phyloP scores from a whole-genome alignment of 2,329 filamentous ascomycete genomes.

The Apiospora pterosperma region DNA sequence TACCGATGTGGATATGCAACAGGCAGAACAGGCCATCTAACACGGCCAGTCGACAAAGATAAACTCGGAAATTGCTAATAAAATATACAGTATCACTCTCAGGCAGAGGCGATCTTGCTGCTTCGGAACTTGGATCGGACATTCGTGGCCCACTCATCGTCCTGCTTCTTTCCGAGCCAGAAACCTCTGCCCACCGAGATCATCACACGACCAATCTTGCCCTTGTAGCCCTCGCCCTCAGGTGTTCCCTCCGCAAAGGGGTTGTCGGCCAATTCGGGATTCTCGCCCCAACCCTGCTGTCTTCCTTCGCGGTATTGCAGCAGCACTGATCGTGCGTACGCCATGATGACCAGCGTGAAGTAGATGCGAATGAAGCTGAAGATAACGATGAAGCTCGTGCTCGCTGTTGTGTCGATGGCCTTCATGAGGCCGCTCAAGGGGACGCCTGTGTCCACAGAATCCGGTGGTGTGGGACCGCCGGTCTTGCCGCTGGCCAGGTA shows the following conservation, averaged over 20 bases:
- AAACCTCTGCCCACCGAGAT: slow-evolving; percentile 70
- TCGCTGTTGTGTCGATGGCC: slow-evolving; percentile 64
- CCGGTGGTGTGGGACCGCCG: slow-evolving; percentile 25
- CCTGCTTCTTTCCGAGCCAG: slow-evolving; percentile 71
- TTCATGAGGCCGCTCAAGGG: slow-evolving; percentile 13
- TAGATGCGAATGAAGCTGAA: slow-evolving; percentile 78
- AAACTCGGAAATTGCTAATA: not conserved
- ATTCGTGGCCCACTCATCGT: slow-evolving; percentile 66
- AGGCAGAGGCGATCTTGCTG: slow-evolving; percentile 7
- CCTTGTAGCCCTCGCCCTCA: slow-evolving; percentile 77
- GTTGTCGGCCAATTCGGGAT: slow-evolving; percentile 46
- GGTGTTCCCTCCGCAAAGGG: slow-evolving; percentile 67
- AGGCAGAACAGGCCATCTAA: not conserved
- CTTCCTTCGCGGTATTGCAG: slow-evolving; percentile 61
- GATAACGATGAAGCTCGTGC: slow-evolving; percentile 70
- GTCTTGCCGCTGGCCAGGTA: slow-evolving; percentile 65
- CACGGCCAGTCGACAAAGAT: not conserved
- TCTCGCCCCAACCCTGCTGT: slow-evolving; percentile 34
- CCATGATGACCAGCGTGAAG: slow-evolving; percentile 79
- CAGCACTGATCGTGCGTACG: slow-evolving; percentile 75
- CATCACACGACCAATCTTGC: slow-evolving; percentile 76
- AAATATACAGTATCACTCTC: not conserved
- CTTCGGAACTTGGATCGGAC: slow-evolving; percentile 55
- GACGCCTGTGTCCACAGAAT: slow-evolving; percentile 13
- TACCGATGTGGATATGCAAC: slow-evolving; percentile 1